phyloP scores from a whole-genome alignment of 2,329 filamentous ascomycete species.

The Ampelomyces quisqualis region DNA sequence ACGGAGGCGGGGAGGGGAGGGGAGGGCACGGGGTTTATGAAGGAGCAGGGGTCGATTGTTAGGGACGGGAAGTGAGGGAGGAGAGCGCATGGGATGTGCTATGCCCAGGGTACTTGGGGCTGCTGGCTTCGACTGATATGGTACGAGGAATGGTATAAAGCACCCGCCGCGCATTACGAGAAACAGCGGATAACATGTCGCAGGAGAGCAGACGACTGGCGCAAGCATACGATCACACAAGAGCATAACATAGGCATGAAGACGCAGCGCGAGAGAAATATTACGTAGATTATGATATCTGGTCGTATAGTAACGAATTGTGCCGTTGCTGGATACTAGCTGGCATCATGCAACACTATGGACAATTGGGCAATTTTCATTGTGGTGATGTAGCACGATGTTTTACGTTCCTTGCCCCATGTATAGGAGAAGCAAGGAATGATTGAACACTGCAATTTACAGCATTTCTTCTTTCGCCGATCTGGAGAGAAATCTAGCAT shows the following conservation, averaged over 20 bases:
- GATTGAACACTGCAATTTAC: constrained; percentile 38
- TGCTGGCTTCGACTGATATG: no score
- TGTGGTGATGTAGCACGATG: constrained; percentile 36
- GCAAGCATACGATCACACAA: no score
- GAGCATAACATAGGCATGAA: no score
- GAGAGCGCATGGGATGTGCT: not conserved
- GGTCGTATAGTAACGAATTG: no score
- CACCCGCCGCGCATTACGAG: no score
- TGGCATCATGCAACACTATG: not conserved
- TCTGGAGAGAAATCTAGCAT: constrained; percentile 35
- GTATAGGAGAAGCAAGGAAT: constrained; percentile 34
- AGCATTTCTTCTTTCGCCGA: constrained; percentile 40
- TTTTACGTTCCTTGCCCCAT: constrained; percentile 43
- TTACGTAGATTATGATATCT: no score
- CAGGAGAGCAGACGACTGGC: no score
- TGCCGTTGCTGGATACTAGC: no score
- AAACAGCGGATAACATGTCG: no score
- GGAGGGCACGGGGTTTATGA: constrained; percentile 9
- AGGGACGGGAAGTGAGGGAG: not conserved
- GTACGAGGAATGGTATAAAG: no score
- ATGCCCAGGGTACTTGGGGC: no score
- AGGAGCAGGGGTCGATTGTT: not conserved
- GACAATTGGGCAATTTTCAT: not conserved
- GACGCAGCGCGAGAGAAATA: no score
- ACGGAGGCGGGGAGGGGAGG: constrained; percentile 5